Base-by-base conservation (phyloP, 495 filamentous ascomycete species). In the Aspergillus saccharolyticus region DNA sequence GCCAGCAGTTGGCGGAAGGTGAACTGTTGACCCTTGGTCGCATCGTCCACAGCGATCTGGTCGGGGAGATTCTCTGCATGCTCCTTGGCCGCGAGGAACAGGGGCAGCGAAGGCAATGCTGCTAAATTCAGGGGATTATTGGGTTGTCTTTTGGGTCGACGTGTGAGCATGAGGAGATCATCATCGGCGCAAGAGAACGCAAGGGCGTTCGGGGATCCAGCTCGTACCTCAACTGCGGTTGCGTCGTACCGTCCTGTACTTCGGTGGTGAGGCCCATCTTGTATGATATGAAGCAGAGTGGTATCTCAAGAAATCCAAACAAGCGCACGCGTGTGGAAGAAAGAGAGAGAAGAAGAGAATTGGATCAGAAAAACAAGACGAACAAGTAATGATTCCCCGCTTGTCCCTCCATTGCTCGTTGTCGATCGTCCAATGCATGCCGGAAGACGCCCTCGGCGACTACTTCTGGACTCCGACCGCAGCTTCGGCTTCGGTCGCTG, bases 1-100 rank as follows among this genome's bases (percentile, higher is more conserved):
- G 81, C 77, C 19, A 96, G 78, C 53, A 96, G 76, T 63, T 89
- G 83, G 45, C 87, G 85, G 66, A 91, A 96, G 7, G 83, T 89
- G 68, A 94, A 96, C 0, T 75, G 76, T 42, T 88, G 75, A 15
- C 85, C 83, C 44, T 89, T 90, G 19, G 78, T 68, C 9, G 85
- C 85, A 70, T 96, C 90, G 30, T 93, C 75, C 18, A 94, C 77
- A 4, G 82, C 90, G n/a, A 84, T 85, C 33, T 83, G 85, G 2
- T 80, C 68, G 15, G 84, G 81, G 62, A 89, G 82, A 63, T 87
- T 86, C 19, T 76, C 78, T 21, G 83, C 71, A 58, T 71, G 63
- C 16, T 71, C 62, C 53, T 63, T 69, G 14, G 74, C 74, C 25
- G 65, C 79, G 55, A 93, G 81, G 74, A 96, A 91, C 44, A 96